These are phyloP conservation scores for Vickermania ingenoplastis DNA, from an alignment of 208 protist genomes.

Conservation along the genomic window DNA sequence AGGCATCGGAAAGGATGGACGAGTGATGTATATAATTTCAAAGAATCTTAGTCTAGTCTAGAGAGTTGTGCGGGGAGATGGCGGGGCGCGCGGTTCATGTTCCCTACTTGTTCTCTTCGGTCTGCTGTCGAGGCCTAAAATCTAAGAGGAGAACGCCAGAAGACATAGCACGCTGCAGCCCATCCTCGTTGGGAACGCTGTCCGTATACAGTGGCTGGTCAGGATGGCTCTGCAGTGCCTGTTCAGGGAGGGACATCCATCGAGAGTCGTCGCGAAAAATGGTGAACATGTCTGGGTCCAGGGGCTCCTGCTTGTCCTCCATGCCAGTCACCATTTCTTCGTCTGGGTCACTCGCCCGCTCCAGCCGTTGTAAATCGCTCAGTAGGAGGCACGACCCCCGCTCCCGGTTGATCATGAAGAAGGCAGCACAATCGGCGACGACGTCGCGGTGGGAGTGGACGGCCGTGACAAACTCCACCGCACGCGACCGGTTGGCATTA, in stretches of 20 bases:
- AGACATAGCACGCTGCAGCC: slow-evolving; percentile 24
- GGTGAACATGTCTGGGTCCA: background rate
- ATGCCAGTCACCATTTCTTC: slow-evolving; percentile 2
- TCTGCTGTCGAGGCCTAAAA: slow-evolving; percentile 12
- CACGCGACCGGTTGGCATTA: background rate
- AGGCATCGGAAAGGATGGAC: too few relatives aligned
- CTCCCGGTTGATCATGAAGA: slow-evolving; percentile 32
- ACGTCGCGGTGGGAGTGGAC: slow-evolving; percentile 36
- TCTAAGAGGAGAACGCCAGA: slow-evolving; percentile 40
- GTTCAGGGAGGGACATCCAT: slow-evolving; percentile 46
- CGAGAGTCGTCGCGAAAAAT: slow-evolving; percentile 31
- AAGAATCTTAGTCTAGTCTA: too few relatives aligned
- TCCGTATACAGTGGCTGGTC: slow-evolving; percentile 24
- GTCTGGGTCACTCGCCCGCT: background rate
- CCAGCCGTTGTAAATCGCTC: background rate
- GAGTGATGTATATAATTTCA: too few relatives aligned
- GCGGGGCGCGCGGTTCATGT: too few relatives aligned
- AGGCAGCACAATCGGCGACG: slow-evolving; percentile 20
- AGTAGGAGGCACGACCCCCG: slow-evolving; percentile 16
- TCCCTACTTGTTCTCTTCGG: too few relatives aligned
- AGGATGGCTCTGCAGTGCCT: slow-evolving; percentile 15
- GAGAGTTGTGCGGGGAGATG: too few relatives aligned
- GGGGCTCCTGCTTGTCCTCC: background rate
- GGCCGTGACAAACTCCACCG: slow-evolving; percentile 14
- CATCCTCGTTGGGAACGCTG: slow-evolving; percentile 18